A percentile compares a stretch with the other conserved stretches of the same genome.
These are phyloP conservation scores for Auxenochlorella pyrenoidosa DNA, from an alignment of 139 green algal genomes.

Conservation along the genomic window DNA sequence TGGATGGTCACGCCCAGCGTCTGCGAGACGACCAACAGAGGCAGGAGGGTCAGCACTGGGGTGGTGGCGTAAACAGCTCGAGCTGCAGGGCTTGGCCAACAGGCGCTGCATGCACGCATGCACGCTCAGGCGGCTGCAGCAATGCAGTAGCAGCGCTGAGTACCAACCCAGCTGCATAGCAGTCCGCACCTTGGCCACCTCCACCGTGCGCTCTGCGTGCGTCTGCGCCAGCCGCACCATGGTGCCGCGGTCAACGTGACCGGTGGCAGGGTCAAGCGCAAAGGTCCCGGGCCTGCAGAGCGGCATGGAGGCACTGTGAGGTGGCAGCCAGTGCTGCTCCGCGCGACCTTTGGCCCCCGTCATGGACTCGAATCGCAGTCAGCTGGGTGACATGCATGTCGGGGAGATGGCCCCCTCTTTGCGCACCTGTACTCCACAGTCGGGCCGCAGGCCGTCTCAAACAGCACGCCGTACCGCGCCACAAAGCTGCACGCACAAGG, in stretches of 20 bases:
- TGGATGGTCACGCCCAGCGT: slow-evolving; percentile 28
- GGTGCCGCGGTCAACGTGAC: not conserved
- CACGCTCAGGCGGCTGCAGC: not conserved
- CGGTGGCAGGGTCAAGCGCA: slow-evolving; percentile 3
- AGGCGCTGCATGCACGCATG: not conserved
- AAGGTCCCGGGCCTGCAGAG: slow-evolving; percentile 17
- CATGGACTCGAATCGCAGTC: not conserved
- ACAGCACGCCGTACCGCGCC: slow-evolving; percentile 14
- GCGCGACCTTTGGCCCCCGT: too few relatives aligned
- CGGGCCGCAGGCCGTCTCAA: slow-evolving; percentile 13
- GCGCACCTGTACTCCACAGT: slow-evolving; percentile 3
- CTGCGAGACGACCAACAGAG: not conserved
- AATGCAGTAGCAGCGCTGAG: too few relatives aligned
- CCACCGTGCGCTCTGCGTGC: not conserved
- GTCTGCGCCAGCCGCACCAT: not conserved
- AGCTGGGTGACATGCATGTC: not conserved
- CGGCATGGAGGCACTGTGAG: not conserved
- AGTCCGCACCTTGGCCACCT: slow-evolving; percentile 9
- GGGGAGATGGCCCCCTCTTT: not conserved
- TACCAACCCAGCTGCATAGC: too few relatives aligned
- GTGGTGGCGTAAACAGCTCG: not conserved
- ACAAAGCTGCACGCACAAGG: not conserved
- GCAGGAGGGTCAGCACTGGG: not conserved
- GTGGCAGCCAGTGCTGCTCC: too few relatives aligned
- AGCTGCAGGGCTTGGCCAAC: not conserved